Conservation (phyloP, 306 rosid genomes). For the Fagus sylvatica region DNA sequence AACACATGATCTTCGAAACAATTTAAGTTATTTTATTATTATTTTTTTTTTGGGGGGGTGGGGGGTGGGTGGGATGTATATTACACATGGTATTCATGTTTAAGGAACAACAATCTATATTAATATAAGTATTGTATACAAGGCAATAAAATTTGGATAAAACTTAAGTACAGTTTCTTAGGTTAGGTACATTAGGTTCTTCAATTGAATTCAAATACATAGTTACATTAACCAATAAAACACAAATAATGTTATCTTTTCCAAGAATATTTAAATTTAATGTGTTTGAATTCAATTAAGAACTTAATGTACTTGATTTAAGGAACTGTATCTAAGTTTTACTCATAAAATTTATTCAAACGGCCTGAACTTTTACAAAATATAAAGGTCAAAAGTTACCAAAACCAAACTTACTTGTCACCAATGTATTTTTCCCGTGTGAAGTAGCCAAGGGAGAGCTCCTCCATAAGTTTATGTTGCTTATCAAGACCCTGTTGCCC, state of each 20-base stretch:
- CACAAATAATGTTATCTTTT: too few relatives aligned
- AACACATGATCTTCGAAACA: neutral
- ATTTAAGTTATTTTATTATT: too few relatives aligned
- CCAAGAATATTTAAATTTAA: too few relatives aligned
- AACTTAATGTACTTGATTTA: too few relatives aligned
- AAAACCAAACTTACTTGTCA: conserved; percentile 54
- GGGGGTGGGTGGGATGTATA: neutral
- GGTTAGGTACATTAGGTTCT: too few relatives aligned
- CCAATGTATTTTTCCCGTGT: conserved; percentile 85
- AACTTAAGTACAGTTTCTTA: too few relatives aligned
- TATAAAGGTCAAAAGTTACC: neutral
- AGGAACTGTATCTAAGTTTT: too few relatives aligned
- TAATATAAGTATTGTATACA: neutral
- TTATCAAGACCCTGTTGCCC: conserved; percentile 66
- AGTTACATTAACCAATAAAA: too few relatives aligned
- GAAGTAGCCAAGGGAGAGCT: conserved; percentile 74
- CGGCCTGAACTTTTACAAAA: neutral
- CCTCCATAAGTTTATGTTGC: conserved; percentile 84
- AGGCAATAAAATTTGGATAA: too few relatives aligned
- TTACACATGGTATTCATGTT: neutral
- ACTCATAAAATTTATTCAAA: neutral
- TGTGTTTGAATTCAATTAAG: too few relatives aligned
- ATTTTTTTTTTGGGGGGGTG: neutral
- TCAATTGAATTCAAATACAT: too few relatives aligned
- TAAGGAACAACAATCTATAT: neutral